phyloP scores from a whole-genome alignment of 2,329 filamentous ascomycete genomes.

The Aspergillus sclerotialis region DNA sequence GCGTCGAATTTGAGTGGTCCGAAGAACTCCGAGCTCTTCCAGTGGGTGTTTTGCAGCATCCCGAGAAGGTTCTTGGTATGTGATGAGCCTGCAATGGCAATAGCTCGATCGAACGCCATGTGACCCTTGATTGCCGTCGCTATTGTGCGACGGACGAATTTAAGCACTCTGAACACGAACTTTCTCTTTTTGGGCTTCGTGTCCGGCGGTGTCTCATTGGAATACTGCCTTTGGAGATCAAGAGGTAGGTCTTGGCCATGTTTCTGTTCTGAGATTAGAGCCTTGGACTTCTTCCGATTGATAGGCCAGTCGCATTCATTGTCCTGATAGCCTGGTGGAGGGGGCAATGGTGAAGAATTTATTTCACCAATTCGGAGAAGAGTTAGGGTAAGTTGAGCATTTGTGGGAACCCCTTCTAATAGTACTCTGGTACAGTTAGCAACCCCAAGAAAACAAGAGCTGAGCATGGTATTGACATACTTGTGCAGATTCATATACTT shows the following conservation, averaged over 20 bases:
- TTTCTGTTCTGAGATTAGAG: constrained; percentile 51
- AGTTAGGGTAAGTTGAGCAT: constrained; percentile 76
- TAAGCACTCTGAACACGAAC: constrained; percentile 43
- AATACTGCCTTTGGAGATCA: constrained; percentile 32
- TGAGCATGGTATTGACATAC: constrained; percentile 13
- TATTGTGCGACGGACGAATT: constrained; percentile 61
- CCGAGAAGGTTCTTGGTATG: constrained; percentile 66
- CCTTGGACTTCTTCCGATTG: constrained; percentile 42
- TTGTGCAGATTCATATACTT: constrained; percentile 68
- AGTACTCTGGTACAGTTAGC: constrained; percentile 46
- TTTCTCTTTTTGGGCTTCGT: constrained; percentile 31
- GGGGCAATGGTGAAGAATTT: constrained; percentile 71
- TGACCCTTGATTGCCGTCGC: constrained; percentile 66
- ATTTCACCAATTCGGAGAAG: constrained; percentile 74
- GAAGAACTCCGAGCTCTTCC: constrained; percentile 37
- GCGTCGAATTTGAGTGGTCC: constrained; percentile 74
- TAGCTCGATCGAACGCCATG: constrained; percentile 64
- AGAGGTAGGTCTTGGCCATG: constrained; percentile 42
- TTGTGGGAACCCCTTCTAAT: constrained; percentile 75
- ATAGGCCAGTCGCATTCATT: constrained; percentile 24
- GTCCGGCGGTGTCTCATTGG: constrained; percentile 2
- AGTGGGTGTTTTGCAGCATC: constrained; percentile 50
- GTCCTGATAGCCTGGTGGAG: constrained; percentile 42
- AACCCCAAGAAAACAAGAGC: neutral
- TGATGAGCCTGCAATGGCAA: constrained; percentile 55